Conservation (phyloP, 768 basidiomycete species). For the Mycena albidolilacea region DNA sequence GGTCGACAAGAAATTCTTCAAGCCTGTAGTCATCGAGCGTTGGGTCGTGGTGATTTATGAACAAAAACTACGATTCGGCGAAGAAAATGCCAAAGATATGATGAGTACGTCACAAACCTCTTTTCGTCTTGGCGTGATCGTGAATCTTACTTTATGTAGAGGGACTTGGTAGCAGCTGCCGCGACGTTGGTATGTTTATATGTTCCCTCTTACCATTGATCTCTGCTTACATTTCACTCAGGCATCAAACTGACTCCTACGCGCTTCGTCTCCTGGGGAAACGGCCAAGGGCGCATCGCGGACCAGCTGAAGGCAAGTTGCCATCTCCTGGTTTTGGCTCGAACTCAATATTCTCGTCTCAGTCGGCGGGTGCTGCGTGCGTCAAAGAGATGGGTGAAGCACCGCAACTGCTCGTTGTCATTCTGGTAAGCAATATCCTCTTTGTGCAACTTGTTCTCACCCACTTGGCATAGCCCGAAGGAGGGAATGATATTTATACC, state of each 20-base stretch:
- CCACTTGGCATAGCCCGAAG: constrained; percentile 52
- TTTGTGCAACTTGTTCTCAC: background rate
- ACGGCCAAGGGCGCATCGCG: constrained; percentile 69
- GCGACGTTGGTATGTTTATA: constrained; percentile 68
- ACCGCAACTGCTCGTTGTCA: background rate
- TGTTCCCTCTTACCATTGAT: background rate
- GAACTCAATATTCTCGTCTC: background rate
- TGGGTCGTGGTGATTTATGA: constrained; percentile 83
- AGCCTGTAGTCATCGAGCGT: constrained; percentile 63
- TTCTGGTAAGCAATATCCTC: background rate
- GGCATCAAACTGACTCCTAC: constrained; percentile 71
- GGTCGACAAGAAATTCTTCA: constrained; percentile 82
- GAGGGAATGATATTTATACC: constrained; percentile 82
- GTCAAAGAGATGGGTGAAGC: background rate
- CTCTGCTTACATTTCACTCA: constrained; percentile 42
- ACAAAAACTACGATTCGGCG: constrained; percentile 67
- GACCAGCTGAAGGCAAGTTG: constrained; percentile 47
- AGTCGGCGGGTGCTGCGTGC: background rate
- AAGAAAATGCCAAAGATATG: constrained; percentile 66
- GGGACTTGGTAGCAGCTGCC: constrained; percentile 65
- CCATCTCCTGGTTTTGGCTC: background rate
- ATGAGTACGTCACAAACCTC: constrained; percentile 43
- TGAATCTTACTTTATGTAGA: background rate
- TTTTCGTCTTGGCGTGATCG: background rate
- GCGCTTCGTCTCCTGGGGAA: constrained; percentile 67